phyloP scores from a whole-genome alignment of 164 flowering plant species.

The Vitis cinerea region DNA sequence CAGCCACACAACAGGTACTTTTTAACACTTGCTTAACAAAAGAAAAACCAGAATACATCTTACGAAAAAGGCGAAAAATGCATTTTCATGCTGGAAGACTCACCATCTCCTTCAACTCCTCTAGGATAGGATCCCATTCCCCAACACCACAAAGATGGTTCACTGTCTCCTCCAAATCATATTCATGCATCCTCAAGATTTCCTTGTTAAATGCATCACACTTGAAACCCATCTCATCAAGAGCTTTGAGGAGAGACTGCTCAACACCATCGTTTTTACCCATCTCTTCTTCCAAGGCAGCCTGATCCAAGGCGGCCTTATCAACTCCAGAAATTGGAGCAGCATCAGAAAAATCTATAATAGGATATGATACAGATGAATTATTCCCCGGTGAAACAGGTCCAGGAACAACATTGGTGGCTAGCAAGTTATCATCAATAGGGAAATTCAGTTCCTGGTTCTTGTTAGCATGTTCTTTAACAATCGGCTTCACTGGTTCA shows the following conservation, averaged over 20 bases:
- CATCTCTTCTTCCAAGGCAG: slow-evolving; percentile 5
- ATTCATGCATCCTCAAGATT: slow-evolving; percentile 57
- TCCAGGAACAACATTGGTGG: slow-evolving; percentile 23
- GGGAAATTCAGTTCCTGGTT: slow-evolving; percentile 37
- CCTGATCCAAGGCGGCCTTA: slow-evolving; percentile 2
- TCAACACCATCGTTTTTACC: slow-evolving; percentile 30
- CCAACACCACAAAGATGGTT: slow-evolving; percentile 69
- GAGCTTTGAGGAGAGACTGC: slow-evolving; percentile 63
- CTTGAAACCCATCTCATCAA: slow-evolving; percentile 83
- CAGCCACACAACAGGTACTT: slow-evolving; percentile 9
- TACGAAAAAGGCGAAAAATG: background rate
- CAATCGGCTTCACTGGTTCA: slow-evolving; percentile 26
- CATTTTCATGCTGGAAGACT: slow-evolving; percentile 4
- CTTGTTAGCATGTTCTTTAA: slow-evolving; percentile 13
- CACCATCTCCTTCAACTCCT: slow-evolving; percentile 89
- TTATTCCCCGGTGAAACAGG: slow-evolving; percentile 16
- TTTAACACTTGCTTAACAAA: background rate
- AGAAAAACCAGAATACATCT: background rate
- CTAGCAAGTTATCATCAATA: slow-evolving; percentile 32
- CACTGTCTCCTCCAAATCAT: slow-evolving; percentile 61
- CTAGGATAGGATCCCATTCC: slow-evolving; percentile 89
- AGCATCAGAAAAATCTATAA: slow-evolving; percentile 26
- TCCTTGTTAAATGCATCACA: slow-evolving; percentile 75
- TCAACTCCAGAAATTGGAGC: slow-evolving; percentile 4
- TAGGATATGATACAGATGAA: slow-evolving; percentile 41